A percentile compares a stretch with the other conserved stretches of the same genome.
phyloP scores from a whole-genome alignment of 2,329 filamentous ascomycete genomes.

The Ceratocystis variospora region DNA sequence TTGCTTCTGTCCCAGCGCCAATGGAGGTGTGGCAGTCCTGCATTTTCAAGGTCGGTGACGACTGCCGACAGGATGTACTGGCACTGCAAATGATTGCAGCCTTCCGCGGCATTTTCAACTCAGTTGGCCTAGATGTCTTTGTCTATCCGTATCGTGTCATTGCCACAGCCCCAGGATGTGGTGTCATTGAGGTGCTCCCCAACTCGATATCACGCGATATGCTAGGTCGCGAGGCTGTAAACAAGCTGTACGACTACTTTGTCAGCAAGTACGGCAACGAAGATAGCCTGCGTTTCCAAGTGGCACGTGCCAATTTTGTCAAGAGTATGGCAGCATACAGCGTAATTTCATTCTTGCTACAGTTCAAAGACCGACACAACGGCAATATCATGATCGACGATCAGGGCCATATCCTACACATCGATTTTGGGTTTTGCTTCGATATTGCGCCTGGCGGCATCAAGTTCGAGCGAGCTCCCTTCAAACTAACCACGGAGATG shows the following conservation, averaged over 20 bases:
- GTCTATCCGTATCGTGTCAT: conserved; percentile 96
- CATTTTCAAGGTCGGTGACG: conserved; percentile 99
- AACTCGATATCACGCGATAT: conserved; percentile 98
- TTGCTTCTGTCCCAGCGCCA: conserved; percentile 22
- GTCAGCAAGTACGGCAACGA: conserved; percentile 94
- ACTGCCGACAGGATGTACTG: conserved; percentile 92
- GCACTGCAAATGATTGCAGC: conserved; percentile 96
- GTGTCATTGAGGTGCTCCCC: conserved; percentile 93
- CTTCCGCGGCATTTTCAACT: conserved; percentile 93
- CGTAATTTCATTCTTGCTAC: conserved; percentile 87
- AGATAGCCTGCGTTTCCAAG: conserved; percentile 86
- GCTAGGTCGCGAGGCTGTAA: conserved; percentile 94
- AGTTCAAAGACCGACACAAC: conserved; percentile 99
- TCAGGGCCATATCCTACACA: conserved; percentile 91
- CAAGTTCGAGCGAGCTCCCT: conserved; percentile 93
- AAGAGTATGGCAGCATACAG: conserved; percentile 99
- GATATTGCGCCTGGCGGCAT: conserved; percentile 95
- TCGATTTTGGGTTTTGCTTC: conserved; percentile 99
- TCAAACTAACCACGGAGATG: conserved; percentile 97
- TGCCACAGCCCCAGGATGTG: conserved; percentile 89
- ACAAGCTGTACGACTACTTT: conserved; percentile 97
- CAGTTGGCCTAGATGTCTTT: conserved; percentile 86
- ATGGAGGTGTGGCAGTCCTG: conserved; percentile 98
- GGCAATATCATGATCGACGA: conserved; percentile 99
- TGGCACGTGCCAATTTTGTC: conserved; percentile 91